Evolutionary conservation across 768 basidiomycete genomes (phyloP), one percentile per base, ranked within the genome.

Genomic region (Exsudoporus frostii): DNA sequence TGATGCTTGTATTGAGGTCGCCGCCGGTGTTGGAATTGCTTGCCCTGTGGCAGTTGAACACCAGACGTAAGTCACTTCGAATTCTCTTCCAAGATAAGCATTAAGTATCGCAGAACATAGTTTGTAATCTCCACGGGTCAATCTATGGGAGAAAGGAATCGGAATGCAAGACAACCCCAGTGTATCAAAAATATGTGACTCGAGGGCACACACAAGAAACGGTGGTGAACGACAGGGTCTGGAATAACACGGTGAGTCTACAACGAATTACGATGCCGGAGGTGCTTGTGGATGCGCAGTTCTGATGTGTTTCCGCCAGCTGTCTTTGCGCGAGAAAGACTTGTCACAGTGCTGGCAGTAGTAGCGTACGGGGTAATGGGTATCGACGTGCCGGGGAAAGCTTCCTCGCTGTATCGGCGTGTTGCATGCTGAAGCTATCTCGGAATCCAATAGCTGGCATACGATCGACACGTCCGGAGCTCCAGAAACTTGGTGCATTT

Each of bases 281-380:
- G 4, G 36, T 13, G 7, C 20, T 27, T 54, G 5, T 24, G 9
- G 0, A 43, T 66, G 65, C n/a, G 49, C 36, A 7, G 7, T 24
- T 27, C 4, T 49, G 11, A 67, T 14, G 19, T 66, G 67, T 2
- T 32, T 19, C 1, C 3, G 46, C 46, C 50, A 40, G 47, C 29
- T 66, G 38, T 69, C 65, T 41, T 37, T 19, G 4, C 65, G 67
- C 10, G 65, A 67, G 47, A 67, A 66, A 9, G 52, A 38, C 22
- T 41, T 64, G 1, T n/a, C 52, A 10, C 67, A 66, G 13, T 48
- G 5, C 7, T 22, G 42, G 37, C 67, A 66, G 3, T 27, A 9
- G 41, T 48, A 47, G 25, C 62, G 65, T 13, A 48, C 5, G 1
- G n/a, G 45, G 19, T 61, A 61, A 34, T 69, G 65, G 1, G 33